Evolutionary conservation across 345 rosid species (phyloP).

Genomic region (Hypericum androsaemum): DNA sequence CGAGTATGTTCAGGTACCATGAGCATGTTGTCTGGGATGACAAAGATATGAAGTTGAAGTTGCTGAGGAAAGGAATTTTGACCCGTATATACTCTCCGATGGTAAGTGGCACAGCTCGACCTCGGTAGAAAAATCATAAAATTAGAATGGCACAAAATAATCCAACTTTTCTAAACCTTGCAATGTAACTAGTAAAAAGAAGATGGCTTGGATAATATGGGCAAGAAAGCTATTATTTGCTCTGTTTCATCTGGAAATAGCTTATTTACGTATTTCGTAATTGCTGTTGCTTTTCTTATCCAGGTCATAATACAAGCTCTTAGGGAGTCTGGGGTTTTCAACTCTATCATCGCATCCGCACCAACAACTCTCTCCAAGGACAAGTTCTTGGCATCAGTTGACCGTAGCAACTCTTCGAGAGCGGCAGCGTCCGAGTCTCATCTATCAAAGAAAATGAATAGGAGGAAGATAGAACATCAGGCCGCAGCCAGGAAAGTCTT

Average conservation of each 20-base stretch:
- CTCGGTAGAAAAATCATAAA: neutral
- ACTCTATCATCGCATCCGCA: constrained; percentile 19
- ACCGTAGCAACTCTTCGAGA: constrained; percentile 15
- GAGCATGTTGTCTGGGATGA: constrained; percentile 29
- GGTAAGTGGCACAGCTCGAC: constrained; percentile 11
- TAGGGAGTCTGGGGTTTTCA: constrained; percentile 22
- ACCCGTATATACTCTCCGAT: constrained; percentile 24
- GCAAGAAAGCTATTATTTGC: too few species aligned
- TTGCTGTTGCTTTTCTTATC: neutral
- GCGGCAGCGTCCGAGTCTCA: constrained; percentile 14
- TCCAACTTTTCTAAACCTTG: too few species aligned
- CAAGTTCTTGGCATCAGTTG: constrained; percentile 21
- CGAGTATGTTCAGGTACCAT: constrained; percentile 18
- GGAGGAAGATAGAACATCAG: constrained; percentile 5
- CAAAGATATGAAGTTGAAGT: constrained; percentile 24
- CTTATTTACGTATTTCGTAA: too few species aligned
- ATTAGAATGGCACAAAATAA: too few species aligned
- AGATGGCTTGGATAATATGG: too few species aligned
- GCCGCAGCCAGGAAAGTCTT: constrained; percentile 18
- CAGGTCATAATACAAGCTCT: constrained; percentile 24
- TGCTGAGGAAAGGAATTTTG: constrained; percentile 22
- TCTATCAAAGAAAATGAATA: constrained; percentile 8
- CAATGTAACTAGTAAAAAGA: too few species aligned
- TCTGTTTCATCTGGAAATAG: too few species aligned
- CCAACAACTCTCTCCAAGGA: constrained; percentile 15